A percentile compares a stretch with the other conserved stretches of the same genome.
These are phyloP conservation scores for Apiospora hydei DNA, from an alignment of 2,329 filamentous ascomycete genomes.

Conservation along the genomic window DNA sequence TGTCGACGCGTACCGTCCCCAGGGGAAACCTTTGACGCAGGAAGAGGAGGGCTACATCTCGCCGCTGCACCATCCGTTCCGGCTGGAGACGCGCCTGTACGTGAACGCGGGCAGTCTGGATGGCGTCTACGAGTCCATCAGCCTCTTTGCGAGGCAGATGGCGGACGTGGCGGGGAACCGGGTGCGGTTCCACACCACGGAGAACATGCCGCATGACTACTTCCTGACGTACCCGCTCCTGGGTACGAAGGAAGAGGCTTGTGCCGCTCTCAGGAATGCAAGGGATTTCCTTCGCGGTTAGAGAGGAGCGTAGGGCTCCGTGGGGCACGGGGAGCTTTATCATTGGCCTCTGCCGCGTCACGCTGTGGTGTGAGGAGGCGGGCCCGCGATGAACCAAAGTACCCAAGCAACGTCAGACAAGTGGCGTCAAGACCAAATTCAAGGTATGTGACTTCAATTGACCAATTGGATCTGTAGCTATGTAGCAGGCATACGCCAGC, in stretches of 20 bases:
- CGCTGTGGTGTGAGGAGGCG: no score
- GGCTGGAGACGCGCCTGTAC: slow-evolving; percentile 31
- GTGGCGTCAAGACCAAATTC: no score
- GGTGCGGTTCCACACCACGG: slow-evolving; percentile 29
- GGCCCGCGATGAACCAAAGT: no score
- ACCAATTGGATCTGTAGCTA: no score
- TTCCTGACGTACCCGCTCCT: slow-evolving; percentile 26
- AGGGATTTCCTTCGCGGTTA: neutral
- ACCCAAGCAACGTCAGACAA: no score
- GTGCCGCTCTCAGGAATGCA: neutral
- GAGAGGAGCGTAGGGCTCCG: neutral
- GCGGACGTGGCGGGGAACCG: slow-evolving; percentile 27
- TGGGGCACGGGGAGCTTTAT: no score
- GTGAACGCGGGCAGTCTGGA: slow-evolving; percentile 32
- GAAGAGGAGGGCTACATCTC: slow-evolving; percentile 33
- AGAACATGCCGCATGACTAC: slow-evolving; percentile 30
- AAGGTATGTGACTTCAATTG: no score
- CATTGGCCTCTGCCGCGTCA: no score
- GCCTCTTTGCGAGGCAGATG: slow-evolving; percentile 34
- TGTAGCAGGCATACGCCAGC: no score
- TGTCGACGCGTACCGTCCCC: slow-evolving; percentile 31
- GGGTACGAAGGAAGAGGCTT: slow-evolving; percentile 27
- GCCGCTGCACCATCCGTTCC: slow-evolving; percentile 35
- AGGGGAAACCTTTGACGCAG: slow-evolving; percentile 15
- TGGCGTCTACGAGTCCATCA: slow-evolving; percentile 30